Percentiles rank a stretch among this genome's conserved stretches.
These are phyloP conservation scores for Aristolochia californica DNA, from an alignment of 164 flowering plant species.

Conservation along the genomic window DNA sequence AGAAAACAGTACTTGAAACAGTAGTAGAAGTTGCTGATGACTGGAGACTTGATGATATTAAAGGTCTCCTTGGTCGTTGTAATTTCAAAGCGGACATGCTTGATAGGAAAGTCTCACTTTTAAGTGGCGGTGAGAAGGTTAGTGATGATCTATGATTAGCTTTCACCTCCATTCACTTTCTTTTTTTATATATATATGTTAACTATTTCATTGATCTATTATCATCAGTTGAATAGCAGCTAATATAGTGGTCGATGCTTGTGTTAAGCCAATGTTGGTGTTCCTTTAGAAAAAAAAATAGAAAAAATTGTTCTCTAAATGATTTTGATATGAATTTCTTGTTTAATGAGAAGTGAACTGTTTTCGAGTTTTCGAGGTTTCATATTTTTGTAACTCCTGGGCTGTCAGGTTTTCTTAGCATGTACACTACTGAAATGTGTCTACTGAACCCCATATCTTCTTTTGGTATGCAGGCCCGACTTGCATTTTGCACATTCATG, in stretches of 20 bases:
- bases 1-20: slow-evolving; percentile 85
- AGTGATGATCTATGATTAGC: not conserved
- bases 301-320: too few species aligned
- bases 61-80: slow-evolving; percentile 97
- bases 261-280: too few species aligned
- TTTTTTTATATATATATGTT: too few species aligned
- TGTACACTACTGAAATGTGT: not conserved
- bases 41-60: slow-evolving; percentile 91
- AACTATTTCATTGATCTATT: too few species aligned
- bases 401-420: not conserved
- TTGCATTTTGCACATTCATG: slow-evolving; percentile 97
- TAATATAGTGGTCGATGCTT: too few species aligned
- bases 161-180: not conserved
- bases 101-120: slow-evolving; percentile 79
- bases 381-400: too few species aligned
- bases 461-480: slow-evolving; percentile 53
- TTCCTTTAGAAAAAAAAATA: too few species aligned
- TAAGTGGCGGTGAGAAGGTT: slow-evolving; percentile 99
- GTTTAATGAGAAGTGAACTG: not conserved
- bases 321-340: not conserved
- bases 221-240: too few species aligned
- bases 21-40: slow-evolving; percentile 93
- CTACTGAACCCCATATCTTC: not conserved
- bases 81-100: slow-evolving; percentile 96
- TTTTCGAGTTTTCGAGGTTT: too few species aligned